A percentile compares a stretch with the other conserved stretches of the same genome.
Evolutionary conservation across 2,329 filamentous ascomycete species (phyloP).

Genomic region (Xylaria sp.): DNA sequence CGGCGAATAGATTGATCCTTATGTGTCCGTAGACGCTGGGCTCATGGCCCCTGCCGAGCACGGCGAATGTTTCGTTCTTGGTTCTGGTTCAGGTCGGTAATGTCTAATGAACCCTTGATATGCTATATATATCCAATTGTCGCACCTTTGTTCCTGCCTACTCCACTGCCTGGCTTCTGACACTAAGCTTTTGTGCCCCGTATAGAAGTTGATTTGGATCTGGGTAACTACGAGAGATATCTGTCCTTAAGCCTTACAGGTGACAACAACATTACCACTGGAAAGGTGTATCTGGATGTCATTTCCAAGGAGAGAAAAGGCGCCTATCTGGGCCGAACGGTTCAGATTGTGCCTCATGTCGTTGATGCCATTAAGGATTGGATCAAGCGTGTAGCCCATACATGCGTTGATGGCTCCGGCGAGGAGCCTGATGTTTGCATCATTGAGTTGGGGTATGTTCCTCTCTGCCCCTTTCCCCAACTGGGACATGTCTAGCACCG

Average conservation of each 20-base stretch:
- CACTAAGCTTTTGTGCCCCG: neutral
- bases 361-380: slow-evolving; percentile 93
- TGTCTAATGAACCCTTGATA: neutral
- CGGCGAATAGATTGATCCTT: slow-evolving; percentile 67
- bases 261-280: slow-evolving; percentile 97
- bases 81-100: slow-evolving; percentile 66
- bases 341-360: slow-evolving; percentile 92
- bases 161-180: neutral
- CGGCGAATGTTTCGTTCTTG: slow-evolving; percentile 88
- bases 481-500: neutral
- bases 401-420: slow-evolving; percentile 86
- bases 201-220: slow-evolving; percentile 60
- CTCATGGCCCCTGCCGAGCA: slow-evolving; percentile 58
- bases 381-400: slow-evolving; percentile 85
- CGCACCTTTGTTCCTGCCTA: neutral
- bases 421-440: slow-evolving; percentile 93
- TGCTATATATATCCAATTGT: neutral
- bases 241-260: slow-evolving; percentile 82
- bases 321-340: slow-evolving; percentile 88
- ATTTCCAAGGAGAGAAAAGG: slow-evolving; percentile 74
- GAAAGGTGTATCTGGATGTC: slow-evolving; percentile 93
- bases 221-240: slow-evolving; percentile 72
- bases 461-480: neutral
- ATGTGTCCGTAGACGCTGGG: slow-evolving; percentile 79
- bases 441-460: slow-evolving; percentile 55